Evolutionary conservation across 1,284 basidiomycete genomes (phyloP).

Genomic region (Microbotryum silenes-acaulis): DNA sequence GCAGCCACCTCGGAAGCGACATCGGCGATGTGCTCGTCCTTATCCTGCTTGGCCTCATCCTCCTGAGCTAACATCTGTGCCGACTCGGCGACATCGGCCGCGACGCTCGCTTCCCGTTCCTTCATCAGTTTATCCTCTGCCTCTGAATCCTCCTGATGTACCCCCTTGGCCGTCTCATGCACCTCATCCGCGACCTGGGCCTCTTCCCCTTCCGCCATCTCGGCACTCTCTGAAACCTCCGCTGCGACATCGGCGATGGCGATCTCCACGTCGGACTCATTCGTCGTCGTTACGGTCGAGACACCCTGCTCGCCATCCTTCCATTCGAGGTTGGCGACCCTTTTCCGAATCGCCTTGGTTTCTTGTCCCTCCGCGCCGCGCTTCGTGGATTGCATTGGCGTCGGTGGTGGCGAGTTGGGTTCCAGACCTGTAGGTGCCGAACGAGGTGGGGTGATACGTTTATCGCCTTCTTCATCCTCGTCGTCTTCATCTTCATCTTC

Average conservation of each 20-base stretch:
- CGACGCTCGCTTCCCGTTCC: not conserved
- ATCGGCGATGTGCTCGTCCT: not conserved
- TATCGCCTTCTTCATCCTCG: not conserved
- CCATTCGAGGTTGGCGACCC: slow-evolving; percentile 27
- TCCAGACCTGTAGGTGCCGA: not conserved
- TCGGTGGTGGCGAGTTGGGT: slow-evolving; percentile 7
- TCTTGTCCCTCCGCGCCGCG: slow-evolving; percentile 19
- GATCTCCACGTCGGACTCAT: slow-evolving; percentile 12
- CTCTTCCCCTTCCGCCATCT: slow-evolving; percentile 13
- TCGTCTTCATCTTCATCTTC: not conserved
- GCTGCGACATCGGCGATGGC: slow-evolving; percentile 18
- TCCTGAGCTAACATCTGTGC: slow-evolving; percentile 10
- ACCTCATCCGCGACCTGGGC: slow-evolving; percentile 27
- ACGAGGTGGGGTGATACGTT: slow-evolving; percentile 9
- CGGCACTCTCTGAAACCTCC: slow-evolving; percentile 10
- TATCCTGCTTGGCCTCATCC: not conserved
- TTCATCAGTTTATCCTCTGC: not conserved
- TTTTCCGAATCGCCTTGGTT: slow-evolving; percentile 22
- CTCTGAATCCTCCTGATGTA: not conserved
- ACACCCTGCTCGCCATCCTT: slow-evolving; percentile 1
- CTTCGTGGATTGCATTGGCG: not conserved
- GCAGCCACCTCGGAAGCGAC: slow-evolving; percentile 4
- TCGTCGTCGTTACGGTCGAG: not conserved
- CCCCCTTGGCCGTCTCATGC: not conserved
- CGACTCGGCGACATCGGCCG: slow-evolving; percentile 3